Evolutionary conservation across 176 grass and related monocot species (phyloP).

Genomic region (Coix lacrymajobi): DNA sequence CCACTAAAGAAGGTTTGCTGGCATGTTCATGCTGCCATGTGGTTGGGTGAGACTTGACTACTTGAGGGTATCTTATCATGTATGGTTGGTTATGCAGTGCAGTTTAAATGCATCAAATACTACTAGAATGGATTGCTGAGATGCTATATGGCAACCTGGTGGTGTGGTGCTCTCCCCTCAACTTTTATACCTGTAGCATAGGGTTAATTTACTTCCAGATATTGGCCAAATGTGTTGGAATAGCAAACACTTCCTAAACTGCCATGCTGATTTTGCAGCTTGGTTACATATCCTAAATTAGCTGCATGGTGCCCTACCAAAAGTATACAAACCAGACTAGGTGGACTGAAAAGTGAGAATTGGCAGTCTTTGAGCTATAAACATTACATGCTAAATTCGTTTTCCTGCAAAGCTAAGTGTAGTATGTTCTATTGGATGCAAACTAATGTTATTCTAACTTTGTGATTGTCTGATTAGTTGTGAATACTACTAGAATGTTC

Average conservation of each 20-base stretch:
- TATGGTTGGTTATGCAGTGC: background rate
- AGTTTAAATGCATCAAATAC: conserved; percentile 11
- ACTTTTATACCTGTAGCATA: background rate
- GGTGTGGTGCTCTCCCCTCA: background rate
- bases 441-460: background rate
- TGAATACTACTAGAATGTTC: background rate
- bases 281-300: background rate
- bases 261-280: background rate
- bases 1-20: conserved; percentile 19
- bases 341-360: background rate
- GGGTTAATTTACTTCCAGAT: background rate
- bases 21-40: conserved; percentile 20
- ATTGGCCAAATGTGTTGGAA: background rate
- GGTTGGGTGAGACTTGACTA: background rate
- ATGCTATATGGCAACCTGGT: conserved; percentile 9
- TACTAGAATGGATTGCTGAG: background rate
- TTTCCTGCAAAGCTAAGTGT: background rate
- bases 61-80: background rate
- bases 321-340: background rate
- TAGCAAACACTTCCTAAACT: background rate
- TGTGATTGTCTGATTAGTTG: background rate
- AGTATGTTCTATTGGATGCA: background rate
- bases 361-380: background rate
- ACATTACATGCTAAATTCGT: background rate
- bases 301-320: background rate